Conservation (phyloP, 805 yeast species). For the Candida gorgasii region DNA sequence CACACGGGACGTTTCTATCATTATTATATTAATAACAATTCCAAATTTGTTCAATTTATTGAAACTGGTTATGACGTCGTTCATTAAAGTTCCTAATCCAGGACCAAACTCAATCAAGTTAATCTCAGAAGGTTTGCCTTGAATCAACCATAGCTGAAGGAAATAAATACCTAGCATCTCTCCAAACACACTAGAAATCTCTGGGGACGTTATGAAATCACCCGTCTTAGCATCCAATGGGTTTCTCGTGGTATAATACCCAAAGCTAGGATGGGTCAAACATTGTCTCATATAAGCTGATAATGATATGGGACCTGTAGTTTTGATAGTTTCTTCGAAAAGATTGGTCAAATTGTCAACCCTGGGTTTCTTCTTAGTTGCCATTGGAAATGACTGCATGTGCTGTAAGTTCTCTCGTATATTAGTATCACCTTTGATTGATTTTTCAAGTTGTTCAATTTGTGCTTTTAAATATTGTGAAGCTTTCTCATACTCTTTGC, state of each 20-base stretch:
- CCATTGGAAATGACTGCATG: conserved; percentile 38
- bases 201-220: conserved; percentile 85
- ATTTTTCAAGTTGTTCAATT: conserved; percentile 30
- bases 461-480: conserved; percentile 32
- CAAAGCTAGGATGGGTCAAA: conserved; percentile 71
- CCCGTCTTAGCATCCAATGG: conserved; percentile 65
- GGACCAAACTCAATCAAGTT: conserved; percentile 80
- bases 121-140: conserved; percentile 50
- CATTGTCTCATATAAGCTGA: conserved; percentile 81
- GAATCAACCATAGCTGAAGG: conserved; percentile 56
- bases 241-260: conserved; percentile 76
- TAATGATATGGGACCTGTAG: conserved; percentile 76
- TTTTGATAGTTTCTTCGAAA: conserved; percentile 50
- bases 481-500: conserved; percentile 42
- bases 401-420: conserved; percentile 37
- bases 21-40: conserved; percentile 43
- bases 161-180: conserved; percentile 81
- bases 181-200: conserved; percentile 84
- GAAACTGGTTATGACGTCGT: conserved; percentile 56
- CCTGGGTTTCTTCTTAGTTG: conserved; percentile 17
- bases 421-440: conserved; percentile 38
- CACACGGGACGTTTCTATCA: conserved; percentile 74
- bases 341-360: conserved; percentile 35
- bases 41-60: conserved; percentile 34
- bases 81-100: conserved; percentile 78